These are phyloP conservation scores for Amauroascus niger DNA, from an alignment of 2,329 filamentous ascomycete genomes.

Conservation along the genomic window DNA sequence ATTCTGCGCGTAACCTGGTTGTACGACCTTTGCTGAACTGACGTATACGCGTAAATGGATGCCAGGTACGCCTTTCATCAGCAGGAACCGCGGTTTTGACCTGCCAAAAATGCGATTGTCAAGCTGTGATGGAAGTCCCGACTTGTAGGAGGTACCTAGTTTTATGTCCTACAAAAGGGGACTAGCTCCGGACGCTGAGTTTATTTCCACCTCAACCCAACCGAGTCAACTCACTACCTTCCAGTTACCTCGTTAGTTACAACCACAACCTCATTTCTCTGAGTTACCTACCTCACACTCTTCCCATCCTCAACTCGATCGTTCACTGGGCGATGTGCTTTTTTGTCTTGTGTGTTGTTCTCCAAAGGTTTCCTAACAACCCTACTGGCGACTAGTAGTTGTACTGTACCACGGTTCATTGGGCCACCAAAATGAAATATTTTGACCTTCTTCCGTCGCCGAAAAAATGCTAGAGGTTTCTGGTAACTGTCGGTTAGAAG, in stretches of 20 bases:
- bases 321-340: neutral
- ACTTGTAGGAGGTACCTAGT: neutral
- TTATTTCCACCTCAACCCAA: neutral
- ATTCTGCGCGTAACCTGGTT: neutral
- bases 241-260: neutral
- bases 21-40: neutral
- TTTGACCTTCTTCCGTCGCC: neutral
- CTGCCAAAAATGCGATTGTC: neutral
- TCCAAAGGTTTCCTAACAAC: neutral
- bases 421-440: neutral
- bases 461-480: neutral
- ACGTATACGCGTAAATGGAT: neutral
- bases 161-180: neutral
- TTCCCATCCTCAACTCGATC: neutral
- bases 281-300: neutral
- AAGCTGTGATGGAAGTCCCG: neutral
- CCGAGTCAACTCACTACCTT: too few species aligned
- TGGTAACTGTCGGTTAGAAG: neutral
- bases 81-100: neutral
- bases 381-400: neutral
- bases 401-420: neutral
- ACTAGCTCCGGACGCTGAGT: neutral
- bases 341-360: neutral
- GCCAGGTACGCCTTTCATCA: neutral
- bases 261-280: neutral